Percentiles rank a stretch among this genome's conserved stretches.
Evolutionary conservation across 2,329 filamentous ascomycete species (phyloP).

Genomic region (Fusarium lyarnte): DNA sequence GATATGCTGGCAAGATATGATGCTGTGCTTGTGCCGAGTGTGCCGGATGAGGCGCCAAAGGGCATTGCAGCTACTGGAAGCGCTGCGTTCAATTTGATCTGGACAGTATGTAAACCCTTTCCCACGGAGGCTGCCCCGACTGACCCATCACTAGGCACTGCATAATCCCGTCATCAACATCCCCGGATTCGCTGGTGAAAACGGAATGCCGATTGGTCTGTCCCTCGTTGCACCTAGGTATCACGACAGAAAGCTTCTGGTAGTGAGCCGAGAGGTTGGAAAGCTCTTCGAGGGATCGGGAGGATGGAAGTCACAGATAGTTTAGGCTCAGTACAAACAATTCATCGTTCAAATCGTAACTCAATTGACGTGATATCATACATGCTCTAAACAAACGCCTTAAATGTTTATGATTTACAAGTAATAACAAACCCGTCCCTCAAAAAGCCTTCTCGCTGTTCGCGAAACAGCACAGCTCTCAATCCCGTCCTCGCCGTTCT

Average conservation of each 20-base stretch:
- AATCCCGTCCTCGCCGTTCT: conserved; percentile 24
- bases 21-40: conserved; percentile 66
- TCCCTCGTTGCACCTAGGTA: conserved; percentile 26
- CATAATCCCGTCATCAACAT: conserved; percentile 30
- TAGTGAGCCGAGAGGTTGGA: neutral
- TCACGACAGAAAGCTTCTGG: conserved; percentile 26
- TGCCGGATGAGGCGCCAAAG: conserved; percentile 64
- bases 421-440: conserved; percentile 46
- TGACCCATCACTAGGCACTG: conserved; percentile 5
- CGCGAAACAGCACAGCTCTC: conserved; percentile 44
- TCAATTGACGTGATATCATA: neutral
- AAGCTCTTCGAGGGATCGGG: neutral
- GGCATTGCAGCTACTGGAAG: conserved; percentile 62
- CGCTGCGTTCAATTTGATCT: conserved; percentile 58
- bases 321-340: neutral
- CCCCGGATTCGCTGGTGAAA: conserved; percentile 21
- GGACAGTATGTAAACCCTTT: conserved; percentile 49
- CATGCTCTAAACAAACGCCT: neutral
- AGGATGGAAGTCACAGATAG: neutral
- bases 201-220: conserved; percentile 30
- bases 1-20: conserved; percentile 58
- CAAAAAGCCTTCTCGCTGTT: conserved; percentile 47
- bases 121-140: too few relatives aligned
- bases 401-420: neutral
- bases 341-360: neutral